Base-by-base conservation (phyloP, 805 yeast species). In the Teunomyces gatunensis region DNA sequence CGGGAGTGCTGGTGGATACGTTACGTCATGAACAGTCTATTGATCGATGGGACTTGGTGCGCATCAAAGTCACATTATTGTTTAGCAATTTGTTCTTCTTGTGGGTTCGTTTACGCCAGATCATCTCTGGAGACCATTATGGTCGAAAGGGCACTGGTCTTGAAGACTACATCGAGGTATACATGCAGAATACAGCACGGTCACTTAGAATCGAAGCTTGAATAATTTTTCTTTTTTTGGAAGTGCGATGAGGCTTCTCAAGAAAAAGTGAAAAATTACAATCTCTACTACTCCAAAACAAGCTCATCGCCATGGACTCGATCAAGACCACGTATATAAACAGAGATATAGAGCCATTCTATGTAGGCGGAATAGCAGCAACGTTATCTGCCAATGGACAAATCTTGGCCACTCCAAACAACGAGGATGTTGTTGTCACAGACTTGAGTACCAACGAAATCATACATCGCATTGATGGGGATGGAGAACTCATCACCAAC, bases 361-460 rank as follows among this genome's bases (percentile, higher is more conserved):
- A 89, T 63, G 80, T 88, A 12, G 96, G 97, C 23, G 89, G 94
- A 5, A 80, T 94, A 2, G 73, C 84, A 25, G 94, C 89, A 2
- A 73, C 89, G 0, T 61, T 89, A 9, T 80, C 90, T 2, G 68
- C 65, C 11, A 85, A 83, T 54, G 56, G 56, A 5, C 57, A 71
- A 3, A 57, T 85, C 1, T 63, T 91, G 47, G 96, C 95, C 6
- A 85, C 97, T 1, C 86, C 96, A 1, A 77, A 85, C 15, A 73
- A 85, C 28, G 96, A 89, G 59, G 89, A 86, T 55, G 79, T 89
- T 2, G 78, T 87, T 39, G 73, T 94, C 23, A 77, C 92, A 33
- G 78, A 89, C 55, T 66, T 87, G 42, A 60, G 61, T 5, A 77
- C 86, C 15, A 85, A 87, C 47, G 72, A 77, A 52, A 66, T 76